Evolutionary conservation across 2,329 filamentous ascomycete species (phyloP), one percentile per base, ranked within the genome.

Genomic region (Massarina eburnea): DNA sequence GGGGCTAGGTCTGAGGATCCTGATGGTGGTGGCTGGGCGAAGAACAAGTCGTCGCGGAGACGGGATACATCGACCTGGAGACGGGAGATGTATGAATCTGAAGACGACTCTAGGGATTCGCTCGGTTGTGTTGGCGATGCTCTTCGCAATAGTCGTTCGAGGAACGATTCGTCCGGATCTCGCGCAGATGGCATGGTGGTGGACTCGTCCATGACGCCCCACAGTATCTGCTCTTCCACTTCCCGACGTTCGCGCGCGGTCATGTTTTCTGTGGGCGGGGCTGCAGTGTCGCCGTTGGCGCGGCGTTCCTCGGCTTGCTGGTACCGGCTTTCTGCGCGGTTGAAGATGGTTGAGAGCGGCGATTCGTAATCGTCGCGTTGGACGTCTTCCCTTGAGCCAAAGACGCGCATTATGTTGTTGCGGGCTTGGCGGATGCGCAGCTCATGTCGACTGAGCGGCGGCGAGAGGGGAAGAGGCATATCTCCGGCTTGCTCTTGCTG

Each of bases 331-430:
- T 62, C 67, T 1, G 75, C 75, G 39, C 75, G 57, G 15, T 61
- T 70, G 55, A 75, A 78, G 72, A 78, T 73, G 48, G 68, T 66
- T 15, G 72, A 69, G 10, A 78, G 71, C 0, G 76, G 76, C n/a
- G 71, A 75, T 44, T 74, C 70, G 51, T 77, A 78, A 24, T 74
- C 70, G 3, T 76, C 73, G 3, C 67, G 68, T n/a, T 73, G 60
- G 41, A 77, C 64, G 9, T 77, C 74, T 49, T 78, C 75, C 9
- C 74, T 59, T 0, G 71, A 71, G 12, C 76, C 76, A 46, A 77
- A 78, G 0, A 77, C 55, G 8, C 74, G 64, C 4, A 47, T 49
- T 15, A 66, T 55, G 15, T 61, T 54, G 35, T 69, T 65, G 32
- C 57, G 49, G 2, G 59, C 56, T 17, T 62, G 58, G 35, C 63